phyloP scores from a whole-genome alignment of 2,329 filamentous ascomycete species.

The Dichotomopilus funicola region DNA sequence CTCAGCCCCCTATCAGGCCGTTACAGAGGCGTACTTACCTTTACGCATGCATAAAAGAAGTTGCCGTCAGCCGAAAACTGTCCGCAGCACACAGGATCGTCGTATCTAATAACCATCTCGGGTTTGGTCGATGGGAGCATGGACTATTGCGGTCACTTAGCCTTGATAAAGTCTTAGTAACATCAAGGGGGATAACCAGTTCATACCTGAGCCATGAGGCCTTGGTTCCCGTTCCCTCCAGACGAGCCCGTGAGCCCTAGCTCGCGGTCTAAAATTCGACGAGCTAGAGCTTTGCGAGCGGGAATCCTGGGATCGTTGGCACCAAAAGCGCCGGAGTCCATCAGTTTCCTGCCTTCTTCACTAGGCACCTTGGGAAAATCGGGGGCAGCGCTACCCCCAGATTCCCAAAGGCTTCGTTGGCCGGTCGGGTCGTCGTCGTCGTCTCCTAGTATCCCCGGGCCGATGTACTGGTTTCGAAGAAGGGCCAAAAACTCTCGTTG shows the following conservation, averaged over 20 bases:
- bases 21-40: constrained; percentile 5
- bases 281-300: constrained; percentile 56
- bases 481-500: constrained; percentile 22
- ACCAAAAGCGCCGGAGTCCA: constrained; percentile 78
- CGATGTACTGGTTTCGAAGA: constrained; percentile 21
- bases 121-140: constrained; percentile 72
- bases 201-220: constrained; percentile 60
- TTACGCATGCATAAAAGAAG: constrained; percentile 62
- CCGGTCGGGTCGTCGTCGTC: constrained; percentile 20
- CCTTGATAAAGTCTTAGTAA: neutral
- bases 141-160: constrained; percentile 39
- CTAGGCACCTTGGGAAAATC: constrained; percentile 80
- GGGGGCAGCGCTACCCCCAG: constrained; percentile 41
- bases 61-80: constrained; percentile 97
- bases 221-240: constrained; percentile 53
- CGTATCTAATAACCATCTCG: constrained; percentile 83
- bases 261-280: constrained; percentile 73
- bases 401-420: constrained; percentile 38
- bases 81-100: constrained; percentile 82
- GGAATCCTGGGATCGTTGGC: constrained; percentile 46
- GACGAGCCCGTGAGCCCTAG: constrained; percentile 61
- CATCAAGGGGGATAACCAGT: neutral
- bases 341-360: constrained; percentile 66
- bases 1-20: neutral
- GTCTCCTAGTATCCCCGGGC: constrained; percentile 19